These are phyloP conservation scores for Taphrina flavorubra DNA, from an alignment of 1,139 yeast genomes.

Conservation along the genomic window DNA sequence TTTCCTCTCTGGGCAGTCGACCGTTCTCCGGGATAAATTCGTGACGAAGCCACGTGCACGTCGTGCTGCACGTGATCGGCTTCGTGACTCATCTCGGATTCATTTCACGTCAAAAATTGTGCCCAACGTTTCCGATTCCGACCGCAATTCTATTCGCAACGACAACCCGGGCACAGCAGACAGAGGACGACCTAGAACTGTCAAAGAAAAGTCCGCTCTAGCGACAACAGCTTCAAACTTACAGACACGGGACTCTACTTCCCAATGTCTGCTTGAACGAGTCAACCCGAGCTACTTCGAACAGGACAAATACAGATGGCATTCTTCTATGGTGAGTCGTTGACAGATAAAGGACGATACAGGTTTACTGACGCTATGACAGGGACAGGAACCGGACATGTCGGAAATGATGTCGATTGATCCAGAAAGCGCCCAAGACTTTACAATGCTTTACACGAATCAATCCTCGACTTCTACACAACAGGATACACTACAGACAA, in stretches of 20 bases:
- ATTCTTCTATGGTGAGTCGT: slow-evolving; percentile 31
- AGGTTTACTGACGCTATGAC: neutral
- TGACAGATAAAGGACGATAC: neutral
- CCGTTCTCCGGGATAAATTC: neutral
- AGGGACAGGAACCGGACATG: slow-evolving; percentile 34
- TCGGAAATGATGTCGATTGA: slow-evolving; percentile 41
- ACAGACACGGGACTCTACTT: slow-evolving; percentile 1
- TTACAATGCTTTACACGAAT: slow-evolving; percentile 18
- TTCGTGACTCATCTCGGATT: slow-evolving; percentile 23
- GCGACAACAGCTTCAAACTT: neutral
- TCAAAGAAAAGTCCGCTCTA: slow-evolving; percentile 12
- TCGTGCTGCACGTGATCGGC: slow-evolving; percentile 5
- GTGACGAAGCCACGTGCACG: neutral
- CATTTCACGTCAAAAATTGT: slow-evolving; percentile 17
- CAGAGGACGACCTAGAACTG: slow-evolving; percentile 12
- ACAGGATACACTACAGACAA: neutral
- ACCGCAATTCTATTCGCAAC: slow-evolving; percentile 2
- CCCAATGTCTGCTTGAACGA: slow-evolving; percentile 39
- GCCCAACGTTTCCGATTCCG: slow-evolving; percentile 9
- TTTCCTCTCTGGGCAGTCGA: neutral
- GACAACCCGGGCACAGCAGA: neutral
- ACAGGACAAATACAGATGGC: slow-evolving; percentile 36
- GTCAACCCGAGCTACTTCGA: slow-evolving; percentile 36
- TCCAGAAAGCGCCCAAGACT: slow-evolving; percentile 41
- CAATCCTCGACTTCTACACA: neutral